Base-by-base conservation (phyloP, 164 flowering plant genomes). In the Nelumbo lutea region DNA sequence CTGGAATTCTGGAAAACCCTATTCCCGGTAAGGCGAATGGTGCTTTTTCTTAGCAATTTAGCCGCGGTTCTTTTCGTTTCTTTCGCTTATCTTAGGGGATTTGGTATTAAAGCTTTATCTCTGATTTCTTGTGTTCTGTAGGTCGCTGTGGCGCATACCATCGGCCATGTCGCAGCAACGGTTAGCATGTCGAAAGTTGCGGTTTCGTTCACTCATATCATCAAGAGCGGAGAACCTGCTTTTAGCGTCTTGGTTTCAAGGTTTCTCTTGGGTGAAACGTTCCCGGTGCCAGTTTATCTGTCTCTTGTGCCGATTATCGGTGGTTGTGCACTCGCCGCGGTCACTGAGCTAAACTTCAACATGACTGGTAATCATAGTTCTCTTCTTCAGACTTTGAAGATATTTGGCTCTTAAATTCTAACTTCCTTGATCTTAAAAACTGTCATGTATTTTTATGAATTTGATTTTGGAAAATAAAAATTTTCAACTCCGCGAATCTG, bases 141-240 rank as follows among this genome's bases (percentile, higher is more conserved):
- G 95, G 93, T 91, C 74, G 95, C 91, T 61, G 85, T 87, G 72
- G 95, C 95, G 51, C 97, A 91, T 68, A 88, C 95, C 50, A 89
- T 91, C 52, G 95, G 97, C 63, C 93, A 91, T 84, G 93, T 91
- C 4, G 93, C 91, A 9, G 95, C 95, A 0, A 89, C 91, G 0
- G 91, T 91, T 67, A 89, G 93, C 47, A 88, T 91, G 93, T 86
- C 95, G 6, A 91, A 91, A 80, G 95, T 88, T 62, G 97, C 91
- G 7, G 93, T 91, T 57, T 91, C 95, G 7, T 91, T 91, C 75
- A 91, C 97, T 44, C 97, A 89, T 68, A 89, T 89, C 72, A 91
- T 91, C 76, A 91, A 91, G 84, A 86, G 91, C 70, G 89, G 84
- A 13, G 97, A 91, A 76, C 95, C 95, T 56, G 94, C 93, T 63